Percentiles rank a stretch among this genome's conserved stretches.
Conservation (phyloP, 2,329 filamentous ascomycete genomes). For the Aspergillus novofumigatus region DNA sequence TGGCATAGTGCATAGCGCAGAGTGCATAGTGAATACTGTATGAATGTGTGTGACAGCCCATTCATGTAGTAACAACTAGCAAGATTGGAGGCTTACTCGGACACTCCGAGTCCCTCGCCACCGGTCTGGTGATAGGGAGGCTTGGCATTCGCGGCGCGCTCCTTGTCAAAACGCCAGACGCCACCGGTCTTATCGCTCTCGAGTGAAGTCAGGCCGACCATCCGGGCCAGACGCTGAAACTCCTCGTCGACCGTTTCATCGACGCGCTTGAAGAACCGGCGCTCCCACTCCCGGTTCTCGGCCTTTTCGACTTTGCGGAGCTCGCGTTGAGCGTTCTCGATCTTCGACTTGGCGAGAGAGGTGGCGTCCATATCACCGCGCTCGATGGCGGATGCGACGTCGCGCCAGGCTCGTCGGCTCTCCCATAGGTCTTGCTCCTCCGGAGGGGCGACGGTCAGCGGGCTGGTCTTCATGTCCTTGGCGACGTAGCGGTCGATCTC, state of each 20-base stretch:
- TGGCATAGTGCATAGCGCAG: no score
- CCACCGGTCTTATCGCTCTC: conserved; percentile 66
- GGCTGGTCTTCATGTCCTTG: conserved; percentile 54
- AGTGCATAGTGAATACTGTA: no score
- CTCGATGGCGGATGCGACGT: conserved; percentile 75
- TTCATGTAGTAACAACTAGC: neutral
- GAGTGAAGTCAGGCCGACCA: conserved; percentile 39
- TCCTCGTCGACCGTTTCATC: conserved; percentile 34
- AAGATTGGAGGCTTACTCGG: neutral
- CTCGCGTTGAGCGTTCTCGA: conserved; percentile 83
- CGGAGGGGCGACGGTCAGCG: conserved; percentile 66
- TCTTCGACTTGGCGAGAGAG: conserved; percentile 74
- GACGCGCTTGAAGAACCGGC: conserved; percentile 68
- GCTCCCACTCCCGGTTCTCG: conserved; percentile 74
- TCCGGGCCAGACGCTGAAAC: conserved; percentile 42
- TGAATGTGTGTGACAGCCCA: neutral
- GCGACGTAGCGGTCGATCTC: conserved; percentile 60
- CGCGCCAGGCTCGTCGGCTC: conserved; percentile 80
- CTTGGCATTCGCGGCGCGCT: conserved; percentile 44
- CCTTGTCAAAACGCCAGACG: conserved; percentile 64
- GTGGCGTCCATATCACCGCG: conserved; percentile 81
- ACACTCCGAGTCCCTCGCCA: conserved; percentile 37
- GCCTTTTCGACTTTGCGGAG: conserved; percentile 68
- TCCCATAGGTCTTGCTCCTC: conserved; percentile 83
- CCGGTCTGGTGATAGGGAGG: conserved; percentile 42